Base-by-base conservation (phyloP, 306 rosid genomes). In the cucumber (Cucumis sativus) region DNA sequence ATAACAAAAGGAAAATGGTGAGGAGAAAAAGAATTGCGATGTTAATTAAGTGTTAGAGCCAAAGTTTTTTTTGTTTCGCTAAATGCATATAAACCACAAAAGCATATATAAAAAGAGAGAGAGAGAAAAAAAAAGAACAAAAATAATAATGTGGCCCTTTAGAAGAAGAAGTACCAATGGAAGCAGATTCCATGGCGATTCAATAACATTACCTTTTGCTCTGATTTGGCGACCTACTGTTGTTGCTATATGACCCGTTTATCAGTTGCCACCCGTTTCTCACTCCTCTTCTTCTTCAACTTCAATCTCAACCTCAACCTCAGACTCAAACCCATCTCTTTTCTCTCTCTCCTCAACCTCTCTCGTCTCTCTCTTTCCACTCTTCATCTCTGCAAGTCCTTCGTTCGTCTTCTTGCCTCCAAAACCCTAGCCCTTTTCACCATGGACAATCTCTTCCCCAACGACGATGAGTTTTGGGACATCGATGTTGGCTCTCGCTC, bases 381-480 rank as follows among this genome's bases (percentile, higher is more conserved):
- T 82, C 83, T 86, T 82, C 83, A 77, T 64, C 83, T 84, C 90
- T 89, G 90, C 91, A 93, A 85, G 83, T 86, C 87, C 64, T 21
- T 91, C 40, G 79, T 82, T 62, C 86, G 89, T 78, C 85, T 77
- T 70, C 35, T 88, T 64, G 82, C 81, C 71, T 84, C 89, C 83
- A 91, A 79, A 88, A 77, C 97, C 87, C 88, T 84, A 74, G 82
- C 88, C 14, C 76, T 84, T 80, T 74, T 88, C 88, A 16, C 83
- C 78, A 93, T 93, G 97, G 93, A 89, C 8, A 81, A 75, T 68
- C 30, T 67, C 82, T 84, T 77, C 78, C 23, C 68, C 63, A 67
- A 40, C 75, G 45, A 74, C 77, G 76, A 80, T 61, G 79, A 73
- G 84, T 30, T 77, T 59, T 75, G 85, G 90, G 92, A 89, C 88